These are phyloP conservation scores for Tulasnella sp. DNA, from an alignment of 768 basidiomycete genomes.

Conservation along the genomic window DNA sequence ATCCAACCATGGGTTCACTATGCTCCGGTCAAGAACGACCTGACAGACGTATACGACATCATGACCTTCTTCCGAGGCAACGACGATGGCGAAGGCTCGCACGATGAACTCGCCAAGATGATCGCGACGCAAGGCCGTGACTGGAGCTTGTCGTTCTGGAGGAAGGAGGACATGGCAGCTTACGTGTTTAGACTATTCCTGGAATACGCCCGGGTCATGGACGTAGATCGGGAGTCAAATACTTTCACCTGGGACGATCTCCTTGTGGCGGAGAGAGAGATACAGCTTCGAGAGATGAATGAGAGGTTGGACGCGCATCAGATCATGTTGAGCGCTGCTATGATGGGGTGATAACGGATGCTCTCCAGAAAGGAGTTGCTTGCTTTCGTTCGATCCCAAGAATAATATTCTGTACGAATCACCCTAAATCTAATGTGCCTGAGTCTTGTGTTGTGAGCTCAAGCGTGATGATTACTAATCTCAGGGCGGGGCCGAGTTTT, in stretches of 20 bases:
- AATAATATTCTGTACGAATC: too few species aligned
- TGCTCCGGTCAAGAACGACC: slow-evolving; percentile 50
- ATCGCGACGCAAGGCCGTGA: slow-evolving; percentile 46
- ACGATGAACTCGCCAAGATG: slow-evolving; percentile 46
- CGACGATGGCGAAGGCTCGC: slow-evolving; percentile 40
- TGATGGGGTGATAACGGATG: too few species aligned
- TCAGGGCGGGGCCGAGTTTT: too few species aligned
- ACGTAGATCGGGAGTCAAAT: slow-evolving; percentile 36
- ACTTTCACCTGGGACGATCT: slow-evolving; percentile 10
- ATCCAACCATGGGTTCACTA: slow-evolving; percentile 65
- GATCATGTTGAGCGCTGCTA: too few species aligned
- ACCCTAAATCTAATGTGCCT: too few species aligned
- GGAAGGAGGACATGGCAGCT: slow-evolving; percentile 47
- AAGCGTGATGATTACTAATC: too few species aligned
- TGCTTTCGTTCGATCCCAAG: too few species aligned
- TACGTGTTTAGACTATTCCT: slow-evolving; percentile 48
- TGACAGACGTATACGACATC: slow-evolving; percentile 57
- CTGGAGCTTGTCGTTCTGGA: slow-evolving; percentile 51
- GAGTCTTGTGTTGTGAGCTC: too few species aligned
- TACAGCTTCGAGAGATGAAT: too few species aligned
- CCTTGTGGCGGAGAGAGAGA: too few species aligned
- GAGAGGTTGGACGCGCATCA: too few species aligned
- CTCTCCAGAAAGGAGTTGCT: too few species aligned
- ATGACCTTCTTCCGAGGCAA: slow-evolving; percentile 64
- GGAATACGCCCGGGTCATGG: slow-evolving; percentile 46